Conservation (phyloP, 805 yeast genomes). For the Sugiyamaella chiloensis region DNA sequence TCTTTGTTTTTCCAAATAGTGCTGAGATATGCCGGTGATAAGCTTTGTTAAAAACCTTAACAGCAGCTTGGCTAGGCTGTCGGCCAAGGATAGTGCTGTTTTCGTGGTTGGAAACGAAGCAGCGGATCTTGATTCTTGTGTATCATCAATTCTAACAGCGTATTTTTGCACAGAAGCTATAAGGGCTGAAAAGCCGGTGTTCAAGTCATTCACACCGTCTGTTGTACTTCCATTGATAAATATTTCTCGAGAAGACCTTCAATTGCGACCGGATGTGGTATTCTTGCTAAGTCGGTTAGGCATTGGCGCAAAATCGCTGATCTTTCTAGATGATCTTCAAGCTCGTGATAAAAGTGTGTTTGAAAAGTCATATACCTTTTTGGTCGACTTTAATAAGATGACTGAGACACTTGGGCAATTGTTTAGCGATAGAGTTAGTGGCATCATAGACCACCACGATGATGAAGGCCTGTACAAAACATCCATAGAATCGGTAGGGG, state of each 20-base stretch:
- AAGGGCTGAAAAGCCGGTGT: slow-evolving; percentile 25
- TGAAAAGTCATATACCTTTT: slow-evolving; percentile 42
- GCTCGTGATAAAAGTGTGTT: background rate
- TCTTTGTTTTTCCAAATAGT: too few relatives aligned
- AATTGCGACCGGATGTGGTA: slow-evolving; percentile 67
- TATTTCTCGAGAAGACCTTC: slow-evolving; percentile 63
- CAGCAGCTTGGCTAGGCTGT: background rate
- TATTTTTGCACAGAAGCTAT: slow-evolving; percentile 44
- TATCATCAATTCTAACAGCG: slow-evolving; percentile 70
- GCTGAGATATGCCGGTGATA: background rate
- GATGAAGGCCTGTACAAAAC: slow-evolving; percentile 54
- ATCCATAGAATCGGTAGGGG: slow-evolving; percentile 32
- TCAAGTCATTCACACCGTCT: slow-evolving; percentile 19
- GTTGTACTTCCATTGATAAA: slow-evolving; percentile 69
- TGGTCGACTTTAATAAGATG: slow-evolving; percentile 81
- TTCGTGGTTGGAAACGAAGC: slow-evolving; percentile 80
- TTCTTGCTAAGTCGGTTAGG: slow-evolving; percentile 47
- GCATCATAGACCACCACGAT: slow-evolving; percentile 85
- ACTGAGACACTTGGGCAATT: slow-evolving; percentile 45
- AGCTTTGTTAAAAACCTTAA: slow-evolving; percentile 4
- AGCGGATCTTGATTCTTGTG: slow-evolving; percentile 82
- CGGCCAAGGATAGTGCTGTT: slow-evolving; percentile 7
- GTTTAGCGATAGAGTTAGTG: slow-evolving; percentile 42
- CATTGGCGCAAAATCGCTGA: slow-evolving; percentile 49
- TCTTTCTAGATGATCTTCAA: slow-evolving; percentile 66